Evolutionary conservation across 163 green algal species (phyloP).

Genomic region (Prototheca cutis): DNA sequence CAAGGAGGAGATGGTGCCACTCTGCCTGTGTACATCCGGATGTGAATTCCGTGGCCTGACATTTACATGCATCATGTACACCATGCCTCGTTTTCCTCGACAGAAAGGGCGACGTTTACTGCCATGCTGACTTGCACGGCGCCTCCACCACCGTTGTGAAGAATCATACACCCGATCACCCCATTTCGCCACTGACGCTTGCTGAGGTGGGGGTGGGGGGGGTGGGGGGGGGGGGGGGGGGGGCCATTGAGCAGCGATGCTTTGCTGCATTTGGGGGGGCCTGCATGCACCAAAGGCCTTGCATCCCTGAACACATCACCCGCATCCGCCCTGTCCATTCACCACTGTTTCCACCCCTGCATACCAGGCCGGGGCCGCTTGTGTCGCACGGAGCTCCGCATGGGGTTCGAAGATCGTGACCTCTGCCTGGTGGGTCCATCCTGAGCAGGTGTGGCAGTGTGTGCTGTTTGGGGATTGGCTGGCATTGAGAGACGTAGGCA

Average conservation of each 20-base stretch:
- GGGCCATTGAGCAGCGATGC: too few species aligned
- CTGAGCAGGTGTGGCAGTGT: constrained; percentile 45
- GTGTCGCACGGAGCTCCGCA: constrained; percentile 72
- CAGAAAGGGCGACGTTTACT: constrained; percentile 62
- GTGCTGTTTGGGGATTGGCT: neutral
- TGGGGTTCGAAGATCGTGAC: constrained; percentile 90
- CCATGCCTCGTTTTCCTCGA: too few species aligned
- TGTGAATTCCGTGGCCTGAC: too few species aligned
- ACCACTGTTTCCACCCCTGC: too few species aligned
- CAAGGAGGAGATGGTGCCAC: too few species aligned
- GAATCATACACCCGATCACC: constrained; percentile 54
- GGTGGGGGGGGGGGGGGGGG: neutral
- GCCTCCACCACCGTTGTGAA: constrained; percentile 80
- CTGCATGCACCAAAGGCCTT: too few species aligned
- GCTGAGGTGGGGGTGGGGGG: constrained; percentile 8
- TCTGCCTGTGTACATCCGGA: too few species aligned
- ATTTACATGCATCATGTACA: too few species aligned
- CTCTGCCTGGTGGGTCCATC: constrained; percentile 86
- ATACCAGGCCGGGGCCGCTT: constrained; percentile 67
- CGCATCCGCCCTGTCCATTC: neutral
- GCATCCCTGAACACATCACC: too few species aligned
- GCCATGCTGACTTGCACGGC: constrained; percentile 83
- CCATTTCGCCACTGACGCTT: constrained; percentile 41
- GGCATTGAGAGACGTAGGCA: neutral
- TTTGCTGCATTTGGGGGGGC: too few species aligned